Base-by-base conservation (phyloP, 805 yeast genomes). In the Candida ipomoeae region DNA sequence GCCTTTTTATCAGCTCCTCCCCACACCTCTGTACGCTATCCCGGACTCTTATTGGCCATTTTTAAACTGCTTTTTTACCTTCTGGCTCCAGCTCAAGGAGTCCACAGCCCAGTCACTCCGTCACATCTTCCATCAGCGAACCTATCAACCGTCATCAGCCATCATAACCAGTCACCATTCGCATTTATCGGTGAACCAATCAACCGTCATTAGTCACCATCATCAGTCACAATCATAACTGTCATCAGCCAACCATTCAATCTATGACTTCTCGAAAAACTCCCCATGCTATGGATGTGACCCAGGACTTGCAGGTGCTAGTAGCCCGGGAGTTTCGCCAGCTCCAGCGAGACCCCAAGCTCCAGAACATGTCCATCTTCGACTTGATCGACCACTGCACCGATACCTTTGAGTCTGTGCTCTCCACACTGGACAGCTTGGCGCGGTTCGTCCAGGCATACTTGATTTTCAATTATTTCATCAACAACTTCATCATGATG, bases 341-440 rank as follows among this genome's bases (percentile, higher is more conserved):
- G 33, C 63, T 73, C 46, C 76, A 73, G 56, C 55, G 67, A n/a
- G 75, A 73, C 51, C 26, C 50, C 1, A 53, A 49, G 11, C 52
- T 72, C 13, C 53, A 57, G 38, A 48, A 57, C 17, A 71, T 68
- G 61, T 67, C 73, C 21, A 62, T 70, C 15, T 73, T 73, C 55
- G 78, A 72, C 51, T 58, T 73, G 20, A 70, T 73, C 15, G 78
- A 73, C 50, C 61, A 66, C 54, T 73, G 77, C 56, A 71, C 69
- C 39, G 49, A 60, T 36, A 58, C 73, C 14, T 72, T 70, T 50
- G 78, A 73, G 50, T 52, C 64, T 49, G 65, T 65, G 61, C 41
- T 55, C 8, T 26, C 39, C 5, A 13, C 32, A 6, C 32, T 29
- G 17, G 38, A 59, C 23, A 63, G 63, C 33, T 49, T 66, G 32